A percentile compares a stretch with the other conserved stretches of the same genome.
Conservation (phyloP, 1,284 basidiomycete species). For the Rhodotorula sp. region DNA sequence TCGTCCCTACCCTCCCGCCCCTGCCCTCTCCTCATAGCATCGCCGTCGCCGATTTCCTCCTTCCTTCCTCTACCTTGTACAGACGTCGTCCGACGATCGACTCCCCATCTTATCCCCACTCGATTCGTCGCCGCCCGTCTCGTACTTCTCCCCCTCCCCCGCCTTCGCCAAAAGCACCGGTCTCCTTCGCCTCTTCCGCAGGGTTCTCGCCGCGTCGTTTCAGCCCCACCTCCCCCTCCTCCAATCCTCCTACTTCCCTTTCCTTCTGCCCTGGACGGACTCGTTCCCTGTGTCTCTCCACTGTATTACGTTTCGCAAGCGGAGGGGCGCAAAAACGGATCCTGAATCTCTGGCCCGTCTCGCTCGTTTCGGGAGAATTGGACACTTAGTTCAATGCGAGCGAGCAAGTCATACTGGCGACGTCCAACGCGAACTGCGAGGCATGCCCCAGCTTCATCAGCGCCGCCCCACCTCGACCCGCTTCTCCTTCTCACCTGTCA, state of each 20-base stretch:
- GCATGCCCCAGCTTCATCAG: no score
- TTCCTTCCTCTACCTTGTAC: not conserved
- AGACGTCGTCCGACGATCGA: not conserved
- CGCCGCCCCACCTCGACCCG: no score
- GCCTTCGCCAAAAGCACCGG: conserved; percentile 1
- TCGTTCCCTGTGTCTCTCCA: not conserved
- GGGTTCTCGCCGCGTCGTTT: not conserved
- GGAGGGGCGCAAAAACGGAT: conserved; percentile 1
- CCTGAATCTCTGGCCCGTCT: not conserved
- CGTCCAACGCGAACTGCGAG: no score
- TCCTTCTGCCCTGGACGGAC: not conserved
- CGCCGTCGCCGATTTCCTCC: not conserved
- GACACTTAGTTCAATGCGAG: not conserved
- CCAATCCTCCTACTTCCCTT: not conserved
- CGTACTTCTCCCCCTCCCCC: not conserved
- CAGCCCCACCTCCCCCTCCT: not conserved
- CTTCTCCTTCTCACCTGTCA: no score
- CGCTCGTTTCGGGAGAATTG: no score
- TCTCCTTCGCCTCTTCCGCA: not conserved
- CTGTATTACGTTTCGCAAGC: not conserved
- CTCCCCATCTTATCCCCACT: not conserved
- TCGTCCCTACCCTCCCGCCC: not conserved
- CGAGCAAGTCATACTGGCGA: not conserved
- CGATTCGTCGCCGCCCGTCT: not conserved
- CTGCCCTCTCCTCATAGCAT: not conserved